phyloP scores from a whole-genome alignment of 1,284 basidiomycete genomes.

The Erythrobasidium hasegawianum region DNA sequence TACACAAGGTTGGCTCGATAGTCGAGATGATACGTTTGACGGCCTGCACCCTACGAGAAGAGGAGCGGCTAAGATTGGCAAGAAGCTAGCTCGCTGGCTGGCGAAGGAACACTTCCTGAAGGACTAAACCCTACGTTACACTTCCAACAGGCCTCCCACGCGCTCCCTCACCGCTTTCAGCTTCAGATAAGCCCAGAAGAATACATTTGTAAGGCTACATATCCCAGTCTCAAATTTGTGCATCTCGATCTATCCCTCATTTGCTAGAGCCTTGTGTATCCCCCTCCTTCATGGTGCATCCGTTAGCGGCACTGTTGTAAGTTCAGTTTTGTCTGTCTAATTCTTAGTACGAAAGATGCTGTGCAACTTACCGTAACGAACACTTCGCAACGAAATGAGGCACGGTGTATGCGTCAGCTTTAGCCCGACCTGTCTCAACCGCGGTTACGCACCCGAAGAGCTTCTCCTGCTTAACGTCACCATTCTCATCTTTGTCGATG shows the following conservation, averaged over 20 bases:
- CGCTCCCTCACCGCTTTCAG: too few relatives aligned
- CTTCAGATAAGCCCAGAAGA: too few relatives aligned
- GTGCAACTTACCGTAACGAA: slow-evolving; percentile 20
- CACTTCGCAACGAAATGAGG: slow-evolving; percentile 4
- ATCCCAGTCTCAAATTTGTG: neutral
- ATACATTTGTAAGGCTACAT: neutral
- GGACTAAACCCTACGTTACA: neutral
- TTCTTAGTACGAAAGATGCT: neutral
- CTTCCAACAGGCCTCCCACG: too few relatives aligned
- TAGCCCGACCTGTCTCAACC: neutral
- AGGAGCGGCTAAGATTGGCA: slow-evolving; percentile 29
- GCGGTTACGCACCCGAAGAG: slow-evolving; percentile 70
- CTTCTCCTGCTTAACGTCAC: slow-evolving; percentile 62
- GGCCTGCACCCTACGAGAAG: slow-evolving; percentile 16
- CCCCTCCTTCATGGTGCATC: slow-evolving; percentile 3
- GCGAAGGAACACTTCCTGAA: slow-evolving; percentile 11
- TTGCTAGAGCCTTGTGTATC: too few relatives aligned
- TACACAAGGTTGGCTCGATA: slow-evolving; percentile 25
- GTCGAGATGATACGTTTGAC: slow-evolving; percentile 21
- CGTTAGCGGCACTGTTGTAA: slow-evolving; percentile 8
- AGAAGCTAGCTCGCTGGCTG: slow-evolving; percentile 20
- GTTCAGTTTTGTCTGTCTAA: neutral
- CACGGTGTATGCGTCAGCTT: neutral
- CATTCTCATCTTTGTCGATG: slow-evolving; percentile 73
- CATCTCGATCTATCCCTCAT: too few relatives aligned